Base-by-base conservation (phyloP, 176 grass and related monocot species). In the Carex littledalei region DNA sequence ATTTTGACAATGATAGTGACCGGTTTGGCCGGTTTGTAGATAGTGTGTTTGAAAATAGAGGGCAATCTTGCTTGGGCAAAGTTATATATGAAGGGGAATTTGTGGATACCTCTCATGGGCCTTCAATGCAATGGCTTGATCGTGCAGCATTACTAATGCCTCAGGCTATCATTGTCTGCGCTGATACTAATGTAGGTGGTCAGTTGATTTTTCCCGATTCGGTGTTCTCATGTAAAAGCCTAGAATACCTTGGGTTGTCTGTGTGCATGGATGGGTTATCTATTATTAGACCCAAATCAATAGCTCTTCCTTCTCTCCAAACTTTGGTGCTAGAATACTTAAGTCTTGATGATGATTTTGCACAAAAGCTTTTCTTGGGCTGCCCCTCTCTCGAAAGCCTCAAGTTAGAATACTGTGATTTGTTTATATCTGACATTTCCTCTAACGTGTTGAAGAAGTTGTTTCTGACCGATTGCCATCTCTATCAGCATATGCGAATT, bases 101-200 rank as follows among this genome's bases (percentile, higher is more conserved):
- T 74, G 1, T 5, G 2, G 0, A 50, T 49, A 4, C 10, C 9
- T 49, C 8, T 74, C 49, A 32, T 3, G 0, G 43, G 15, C 70
- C 41, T 49, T 74, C 70, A n/a, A 18, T 45, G 35, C 2, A 74
- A 8, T 74, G 70, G 39, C 70, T 74, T 74, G 1, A 47, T 12
- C 37, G 8, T 21, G 70, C 16, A 39, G 8, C n/a, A 47, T 2
- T 47, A 5, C 70, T 74, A 11, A 74, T 50, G 70, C 70, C 69
- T 49, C 39, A 41, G 41, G 10, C 5, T 17, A 73, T 74, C 70
- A 52, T 9, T 26, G n/a, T 74, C 18, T 8, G 20, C n/a, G 26
- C 26, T 6, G 3, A 0, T 1, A 0, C 9, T 2, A 3, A 0
- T 0, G 0, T 9, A 47, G 2, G 1, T 21, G 1, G 5, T 13